Percentiles rank a stretch among this genome's conserved stretches.
phyloP scores from a whole-genome alignment of 805 yeast genomes.

The Ogataea corticis region DNA sequence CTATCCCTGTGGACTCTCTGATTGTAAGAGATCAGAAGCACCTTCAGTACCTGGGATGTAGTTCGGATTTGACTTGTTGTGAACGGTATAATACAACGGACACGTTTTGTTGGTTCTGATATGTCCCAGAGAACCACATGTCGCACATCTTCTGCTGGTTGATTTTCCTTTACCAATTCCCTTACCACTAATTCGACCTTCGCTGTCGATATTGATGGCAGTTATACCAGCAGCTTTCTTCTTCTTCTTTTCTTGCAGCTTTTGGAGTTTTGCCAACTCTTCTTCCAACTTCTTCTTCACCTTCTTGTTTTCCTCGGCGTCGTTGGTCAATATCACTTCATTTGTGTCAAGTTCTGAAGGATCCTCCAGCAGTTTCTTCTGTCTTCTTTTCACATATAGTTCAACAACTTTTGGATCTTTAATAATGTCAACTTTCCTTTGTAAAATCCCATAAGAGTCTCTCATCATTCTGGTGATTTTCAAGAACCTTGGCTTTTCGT shows the following conservation, averaged over 20 bases:
- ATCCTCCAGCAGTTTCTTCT: conserved; percentile 34
- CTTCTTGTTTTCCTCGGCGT: conserved; percentile 78
- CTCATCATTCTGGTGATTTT: conserved; percentile 76
- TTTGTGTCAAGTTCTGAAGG: conserved; percentile 64
- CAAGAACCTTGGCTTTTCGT: conserved; percentile 37
- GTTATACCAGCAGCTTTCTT: conserved; percentile 33
- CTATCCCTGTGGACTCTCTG: conserved; percentile 1
- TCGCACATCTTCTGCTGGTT: conserved; percentile 81
- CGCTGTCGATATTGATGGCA: conserved; percentile 36
- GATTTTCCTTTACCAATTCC: conserved; percentile 73
- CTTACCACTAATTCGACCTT: conserved; percentile 53
- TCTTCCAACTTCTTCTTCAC: conserved; percentile 77
- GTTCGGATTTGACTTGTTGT: conserved; percentile 37
- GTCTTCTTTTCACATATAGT: conserved; percentile 68
- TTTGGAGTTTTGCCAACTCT: conserved; percentile 78
- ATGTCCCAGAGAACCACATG: conserved; percentile 95
- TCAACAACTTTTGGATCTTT: conserved; percentile 85
- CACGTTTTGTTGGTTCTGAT: conserved; percentile 89
- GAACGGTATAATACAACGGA: conserved; percentile 69
- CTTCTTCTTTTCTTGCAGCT: conserved; percentile 58
- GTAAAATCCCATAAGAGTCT: conserved; percentile 84
- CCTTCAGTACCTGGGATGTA: conserved; percentile 36
- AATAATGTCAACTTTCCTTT: conserved; percentile 73
- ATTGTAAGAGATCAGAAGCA: conserved; percentile 19
- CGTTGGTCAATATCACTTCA: conserved; percentile 74